A percentile compares a stretch with the other conserved stretches of the same genome.
Evolutionary conservation across 2,329 filamentous ascomycete species (phyloP).

Genomic region (Arthrobotrys megalospora): DNA sequence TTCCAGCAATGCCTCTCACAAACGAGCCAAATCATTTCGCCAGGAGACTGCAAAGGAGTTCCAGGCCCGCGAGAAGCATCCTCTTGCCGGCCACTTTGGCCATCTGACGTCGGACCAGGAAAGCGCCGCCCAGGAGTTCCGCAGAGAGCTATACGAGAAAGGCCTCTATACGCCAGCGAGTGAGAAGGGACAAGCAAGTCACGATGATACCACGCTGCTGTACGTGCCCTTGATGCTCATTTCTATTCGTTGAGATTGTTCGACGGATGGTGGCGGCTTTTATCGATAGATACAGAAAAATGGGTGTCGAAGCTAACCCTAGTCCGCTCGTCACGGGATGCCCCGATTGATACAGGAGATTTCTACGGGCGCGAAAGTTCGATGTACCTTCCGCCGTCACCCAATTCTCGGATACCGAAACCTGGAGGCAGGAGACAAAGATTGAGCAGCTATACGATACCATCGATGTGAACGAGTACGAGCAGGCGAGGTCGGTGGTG

Average conservation of each 20-base stretch:
- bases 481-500: conserved; percentile 83
- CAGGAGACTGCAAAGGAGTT: conserved; percentile 58
- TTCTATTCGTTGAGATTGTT: conserved; percentile 20
- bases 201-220: conserved; percentile 70
- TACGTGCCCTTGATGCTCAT: conserved; percentile 65
- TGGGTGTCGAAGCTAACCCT: conserved; percentile 42
- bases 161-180: conserved; percentile 67
- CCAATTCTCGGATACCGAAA: conserved; percentile 90
- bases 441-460: conserved; percentile 85
- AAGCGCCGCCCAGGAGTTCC: conserved; percentile 50
- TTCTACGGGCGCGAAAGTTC: conserved; percentile 87
- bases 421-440: conserved; percentile 85
- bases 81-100: conserved; percentile 53
- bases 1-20: conserved; percentile 56
- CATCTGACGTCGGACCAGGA: conserved; percentile 50
- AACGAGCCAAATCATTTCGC: conserved; percentile 54
- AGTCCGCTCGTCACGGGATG: conserved; percentile 49
- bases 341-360: conserved; percentile 74
- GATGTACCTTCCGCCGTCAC: conserved; percentile 80
- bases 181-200: conserved; percentile 67
- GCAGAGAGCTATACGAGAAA: conserved; percentile 51
- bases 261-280: conserved; percentile 14
- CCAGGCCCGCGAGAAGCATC: conserved; percentile 56
- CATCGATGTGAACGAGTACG: conserved; percentile 87
- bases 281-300: conserved; percentile 63